Percentiles rank a stretch among this genome's conserved stretches.
These are phyloP conservation scores for Starmerella riodocensis DNA, from an alignment of 805 yeast species.

Conservation along the genomic window DNA sequence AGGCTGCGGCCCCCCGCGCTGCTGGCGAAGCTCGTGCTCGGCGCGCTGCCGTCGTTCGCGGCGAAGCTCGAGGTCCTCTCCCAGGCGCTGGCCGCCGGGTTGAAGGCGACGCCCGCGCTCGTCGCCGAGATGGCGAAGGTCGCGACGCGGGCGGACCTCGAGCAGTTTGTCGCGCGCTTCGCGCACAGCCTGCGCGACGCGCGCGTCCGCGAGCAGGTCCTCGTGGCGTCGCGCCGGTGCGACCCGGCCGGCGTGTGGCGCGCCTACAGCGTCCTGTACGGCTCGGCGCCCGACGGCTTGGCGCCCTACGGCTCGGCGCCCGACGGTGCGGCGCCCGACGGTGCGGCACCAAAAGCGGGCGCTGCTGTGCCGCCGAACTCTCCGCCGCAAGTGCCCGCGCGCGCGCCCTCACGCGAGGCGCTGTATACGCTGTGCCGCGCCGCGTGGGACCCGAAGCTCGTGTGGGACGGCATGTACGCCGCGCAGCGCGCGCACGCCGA, in stretches of 20 bases:
- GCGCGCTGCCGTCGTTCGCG: conserved; percentile 7
- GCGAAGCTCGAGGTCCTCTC: conserved; percentile 7
- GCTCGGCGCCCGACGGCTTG: conserved; percentile 13
- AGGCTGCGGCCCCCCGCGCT: conserved; percentile 18
- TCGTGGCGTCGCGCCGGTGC: conserved; percentile 22
- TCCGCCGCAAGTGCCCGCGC: no score
- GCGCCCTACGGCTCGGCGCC: no score
- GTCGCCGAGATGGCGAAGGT: conserved; percentile 9
- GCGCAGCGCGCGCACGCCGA: conserved; percentile 49
- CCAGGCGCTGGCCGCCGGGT: conserved; percentile 6
- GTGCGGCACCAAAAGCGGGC: no score
- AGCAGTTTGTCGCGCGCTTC: background rate
- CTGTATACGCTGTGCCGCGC: conserved; percentile 39
- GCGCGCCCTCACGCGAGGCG: conserved; percentile 25
- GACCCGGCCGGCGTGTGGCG: conserved; percentile 24
- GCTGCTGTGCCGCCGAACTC: no score
- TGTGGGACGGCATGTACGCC: conserved; percentile 43
- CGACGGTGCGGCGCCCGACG: no score
- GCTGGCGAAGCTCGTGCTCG: conserved; percentile 9
- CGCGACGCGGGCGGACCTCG: conserved; percentile 4
- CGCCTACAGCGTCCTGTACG: conserved; percentile 23
- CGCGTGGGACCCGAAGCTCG: conserved; percentile 26
- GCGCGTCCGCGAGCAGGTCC: conserved; percentile 24
- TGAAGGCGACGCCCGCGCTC: conserved; percentile 10
- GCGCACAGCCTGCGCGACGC: conserved; percentile 4